These are phyloP conservation scores for Penicillium pulvis DNA, from an alignment of 495 filamentous ascomycete species.

Conservation along the genomic window DNA sequence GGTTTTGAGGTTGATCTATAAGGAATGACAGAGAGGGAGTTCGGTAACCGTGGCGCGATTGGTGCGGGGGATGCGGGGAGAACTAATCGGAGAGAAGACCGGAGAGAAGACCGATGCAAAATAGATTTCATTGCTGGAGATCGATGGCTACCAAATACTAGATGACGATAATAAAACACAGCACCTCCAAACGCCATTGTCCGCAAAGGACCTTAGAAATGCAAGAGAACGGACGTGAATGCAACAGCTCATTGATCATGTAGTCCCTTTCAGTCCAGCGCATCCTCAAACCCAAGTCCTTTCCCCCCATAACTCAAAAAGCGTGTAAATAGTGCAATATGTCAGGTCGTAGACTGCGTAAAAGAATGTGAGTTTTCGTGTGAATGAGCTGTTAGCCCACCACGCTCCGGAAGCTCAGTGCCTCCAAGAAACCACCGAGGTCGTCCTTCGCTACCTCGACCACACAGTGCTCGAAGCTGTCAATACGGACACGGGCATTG, in stretches of 20 bases:
- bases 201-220: conserved; percentile 24
- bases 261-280: conserved; percentile 18
- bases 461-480: conserved; percentile 96
- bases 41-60: conserved; percentile 2
- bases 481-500: conserved; percentile 84
- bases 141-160: conserved; percentile 25
- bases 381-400: conserved; percentile 61
- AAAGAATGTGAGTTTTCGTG: conserved; percentile 13
- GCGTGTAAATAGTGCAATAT: conserved; percentile 23
- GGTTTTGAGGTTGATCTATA: too few species aligned
- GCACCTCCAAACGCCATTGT: conserved; percentile 24
- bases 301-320: conserved; percentile 19
- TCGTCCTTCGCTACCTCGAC: conserved; percentile 97
- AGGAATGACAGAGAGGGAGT: not conserved
- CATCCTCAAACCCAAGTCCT: conserved; percentile 15
- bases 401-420: conserved; percentile 87
- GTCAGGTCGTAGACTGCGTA: conserved; percentile 34
- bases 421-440: conserved; percentile 86
- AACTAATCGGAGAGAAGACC: conserved; percentile 26
- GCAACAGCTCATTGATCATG: conserved; percentile 23
- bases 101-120: conserved; percentile 29
- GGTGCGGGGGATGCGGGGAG: conserved; percentile 24
- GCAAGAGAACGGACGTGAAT: conserved; percentile 27
- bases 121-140: conserved; percentile 11
- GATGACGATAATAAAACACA: conserved; percentile 16